Evolutionary conservation across 768 basidiomycete genomes (phyloP).

Genomic region (Crucibulum laeve): DNA sequence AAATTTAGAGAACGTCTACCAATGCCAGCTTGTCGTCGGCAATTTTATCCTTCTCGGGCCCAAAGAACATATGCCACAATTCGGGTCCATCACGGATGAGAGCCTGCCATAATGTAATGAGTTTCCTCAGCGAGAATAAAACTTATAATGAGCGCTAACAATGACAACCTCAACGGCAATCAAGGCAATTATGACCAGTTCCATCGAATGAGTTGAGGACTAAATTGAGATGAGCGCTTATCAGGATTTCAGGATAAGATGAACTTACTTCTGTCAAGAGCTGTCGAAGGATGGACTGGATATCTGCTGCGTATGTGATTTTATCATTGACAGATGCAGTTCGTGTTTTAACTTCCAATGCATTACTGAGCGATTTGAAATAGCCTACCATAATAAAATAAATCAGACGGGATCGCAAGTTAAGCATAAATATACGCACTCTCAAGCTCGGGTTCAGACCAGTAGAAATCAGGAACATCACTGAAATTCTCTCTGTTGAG

Average conservation of each 20-base stretch:
- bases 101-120: slow-evolving; percentile 35
- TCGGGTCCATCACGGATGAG: slow-evolving; percentile 78
- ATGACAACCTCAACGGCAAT: slow-evolving; percentile 96
- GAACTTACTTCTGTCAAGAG: slow-evolving; percentile 74
- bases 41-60: slow-evolving; percentile 15
- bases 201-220: slow-evolving; percentile 91
- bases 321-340: slow-evolving; percentile 86
- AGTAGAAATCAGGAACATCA: slow-evolving; percentile 90
- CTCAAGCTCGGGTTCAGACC: slow-evolving; percentile 91
- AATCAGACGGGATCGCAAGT: background rate
- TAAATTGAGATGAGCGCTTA: slow-evolving; percentile 22
- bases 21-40: slow-evolving; percentile 3
- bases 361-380: slow-evolving; percentile 81
- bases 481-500: slow-evolving; percentile 86
- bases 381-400: slow-evolving; percentile 41
- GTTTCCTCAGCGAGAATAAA: background rate
- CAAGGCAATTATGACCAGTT: slow-evolving; percentile 90
- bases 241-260: background rate
- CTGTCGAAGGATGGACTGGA: slow-evolving; percentile 86
- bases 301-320: slow-evolving; percentile 86
- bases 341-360: slow-evolving; percentile 82
- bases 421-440: slow-evolving; percentile 34
- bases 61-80: slow-evolving; percentile 55
- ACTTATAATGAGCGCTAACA: slow-evolving; percentile 36
- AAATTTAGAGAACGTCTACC: no score